These are phyloP conservation scores for Ulota crispa DNA, from an alignment of 225 moss, liverwort and hornwort genomes.

Conservation along the genomic window DNA sequence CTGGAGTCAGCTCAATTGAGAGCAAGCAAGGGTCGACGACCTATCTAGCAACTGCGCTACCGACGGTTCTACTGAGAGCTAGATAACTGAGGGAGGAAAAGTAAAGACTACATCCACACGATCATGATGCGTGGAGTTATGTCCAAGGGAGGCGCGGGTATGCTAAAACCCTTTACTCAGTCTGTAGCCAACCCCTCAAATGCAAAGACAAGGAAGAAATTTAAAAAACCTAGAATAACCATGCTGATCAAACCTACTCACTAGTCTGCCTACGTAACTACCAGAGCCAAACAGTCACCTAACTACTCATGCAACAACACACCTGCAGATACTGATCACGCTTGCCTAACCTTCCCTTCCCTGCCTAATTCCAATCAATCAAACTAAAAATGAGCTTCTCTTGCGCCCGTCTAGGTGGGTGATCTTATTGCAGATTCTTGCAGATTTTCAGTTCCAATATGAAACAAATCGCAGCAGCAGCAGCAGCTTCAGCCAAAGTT, in stretches of 20 bases:
- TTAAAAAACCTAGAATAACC: neutral
- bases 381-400: constrained; percentile 23
- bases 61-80: neutral
- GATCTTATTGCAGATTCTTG: constrained; percentile 35
- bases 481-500: constrained; percentile 10
- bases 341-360: neutral
- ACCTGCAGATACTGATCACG: constrained; percentile 22
- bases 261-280: neutral
- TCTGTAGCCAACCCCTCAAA: constrained; percentile 63
- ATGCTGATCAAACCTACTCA: constrained; percentile 26
- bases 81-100: constrained; percentile 3
- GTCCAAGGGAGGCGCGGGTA: constrained; percentile 55
- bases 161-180: constrained; percentile 33
- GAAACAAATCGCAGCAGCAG: constrained; percentile 39
- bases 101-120: constrained; percentile 48
- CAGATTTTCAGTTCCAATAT: constrained; percentile 24
- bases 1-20: neutral
- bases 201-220: constrained; percentile 33
- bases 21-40: constrained; percentile 18
- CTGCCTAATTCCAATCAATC: neutral
- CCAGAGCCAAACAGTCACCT: constrained; percentile 20
- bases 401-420: neutral
- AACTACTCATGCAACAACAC: constrained; percentile 24
- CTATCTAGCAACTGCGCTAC: constrained; percentile 13
- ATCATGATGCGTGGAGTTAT: constrained; percentile 45